Evolutionary conservation across 805 yeast genomes (phyloP).

Genomic region (Aciculoconidium aculeatum): DNA sequence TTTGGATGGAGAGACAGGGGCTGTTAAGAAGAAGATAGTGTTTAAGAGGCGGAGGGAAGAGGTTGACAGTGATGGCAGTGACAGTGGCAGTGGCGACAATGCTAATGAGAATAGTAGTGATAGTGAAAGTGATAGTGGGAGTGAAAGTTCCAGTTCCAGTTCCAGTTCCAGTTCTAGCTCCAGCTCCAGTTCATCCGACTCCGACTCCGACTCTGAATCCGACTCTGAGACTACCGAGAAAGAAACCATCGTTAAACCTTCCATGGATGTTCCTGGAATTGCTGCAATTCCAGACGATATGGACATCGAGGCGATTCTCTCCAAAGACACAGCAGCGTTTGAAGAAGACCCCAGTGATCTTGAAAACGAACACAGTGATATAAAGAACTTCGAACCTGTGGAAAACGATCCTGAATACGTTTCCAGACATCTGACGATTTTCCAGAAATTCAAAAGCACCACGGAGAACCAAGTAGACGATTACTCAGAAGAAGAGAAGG

Average conservation of each 20-base stretch:
- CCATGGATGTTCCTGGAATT: no score
- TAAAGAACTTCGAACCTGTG: no score
- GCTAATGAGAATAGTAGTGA: slow-evolving; percentile 9
- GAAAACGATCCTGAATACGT: slow-evolving; percentile 11
- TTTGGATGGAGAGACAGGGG: slow-evolving; percentile 26
- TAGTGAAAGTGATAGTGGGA: slow-evolving; percentile 10
- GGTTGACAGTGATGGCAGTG: slow-evolving; percentile 5
- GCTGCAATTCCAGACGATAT: no score
- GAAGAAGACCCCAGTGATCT: no score
- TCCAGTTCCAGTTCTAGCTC: no score
- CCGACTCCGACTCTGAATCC: no score
- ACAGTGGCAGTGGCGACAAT: slow-evolving; percentile 12
- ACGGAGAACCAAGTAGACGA: slow-evolving; percentile 15
- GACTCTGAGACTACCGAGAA: no score
- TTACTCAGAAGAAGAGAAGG: slow-evolving; percentile 13
- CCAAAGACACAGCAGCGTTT: no score
- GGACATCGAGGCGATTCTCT: slow-evolving; percentile 11
- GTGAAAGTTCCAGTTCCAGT: slow-evolving; percentile 8
- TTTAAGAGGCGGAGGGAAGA: slow-evolving; percentile 5
- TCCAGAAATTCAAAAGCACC: slow-evolving; percentile 15
- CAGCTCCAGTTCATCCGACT: no score
- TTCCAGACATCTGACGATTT: slow-evolving; percentile 18
- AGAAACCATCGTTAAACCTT: no score
- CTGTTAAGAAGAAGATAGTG: neutral
- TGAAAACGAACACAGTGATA: no score